Evolutionary conservation across 1,284 basidiomycete genomes (phyloP).

Genomic region (Irpex sp.): DNA sequence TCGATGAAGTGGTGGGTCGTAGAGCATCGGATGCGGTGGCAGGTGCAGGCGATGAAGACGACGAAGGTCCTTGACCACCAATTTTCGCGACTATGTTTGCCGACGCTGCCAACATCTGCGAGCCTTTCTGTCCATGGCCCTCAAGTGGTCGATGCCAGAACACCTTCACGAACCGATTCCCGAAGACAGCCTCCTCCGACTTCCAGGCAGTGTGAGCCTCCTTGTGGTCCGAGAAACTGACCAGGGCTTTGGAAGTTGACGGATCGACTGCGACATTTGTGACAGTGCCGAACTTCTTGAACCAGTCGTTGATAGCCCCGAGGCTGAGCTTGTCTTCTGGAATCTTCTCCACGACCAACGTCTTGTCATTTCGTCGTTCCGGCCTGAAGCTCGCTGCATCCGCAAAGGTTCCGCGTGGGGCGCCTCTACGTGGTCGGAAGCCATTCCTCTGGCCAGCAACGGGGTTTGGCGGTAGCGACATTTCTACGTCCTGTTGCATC

Average conservation of each 20-base stretch:
- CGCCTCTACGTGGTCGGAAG: slow-evolving; percentile 34
- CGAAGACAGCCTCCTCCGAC: slow-evolving; percentile 90
- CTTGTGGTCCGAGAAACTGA: slow-evolving; percentile 83
- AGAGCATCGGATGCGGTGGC: slow-evolving; percentile 13
- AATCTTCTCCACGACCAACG: slow-evolving; percentile 92
- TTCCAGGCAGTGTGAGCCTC: slow-evolving; percentile 91
- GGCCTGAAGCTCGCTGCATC: slow-evolving; percentile 66
- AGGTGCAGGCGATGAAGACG: slow-evolving; percentile 15
- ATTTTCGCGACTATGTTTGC: slow-evolving; percentile 69
- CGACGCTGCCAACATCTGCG: slow-evolving; percentile 74
- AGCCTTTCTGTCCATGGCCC: slow-evolving; percentile 76
- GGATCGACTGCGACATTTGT: slow-evolving; percentile 90
- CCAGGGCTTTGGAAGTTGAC: slow-evolving; percentile 73
- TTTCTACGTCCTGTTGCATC: slow-evolving; percentile 4
- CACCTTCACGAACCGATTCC: slow-evolving; percentile 91
- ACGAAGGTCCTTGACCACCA: slow-evolving; percentile 23
- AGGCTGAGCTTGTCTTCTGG: slow-evolving; percentile 80
- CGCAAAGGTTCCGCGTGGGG: slow-evolving; percentile 47
- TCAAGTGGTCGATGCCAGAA: slow-evolving; percentile 92
- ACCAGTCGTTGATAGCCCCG: slow-evolving; percentile 83
- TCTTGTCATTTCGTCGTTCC: slow-evolving; percentile 72
- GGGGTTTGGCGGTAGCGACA: slow-evolving; percentile 14
- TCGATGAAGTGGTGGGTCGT: slow-evolving; percentile 10
- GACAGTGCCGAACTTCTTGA: slow-evolving; percentile 89
- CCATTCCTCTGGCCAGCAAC: slow-evolving; percentile 19